Evolutionary conservation across 768 basidiomycete species (phyloP), one percentile per base, ranked within the genome.

Genomic region (Russula sp.): DNA sequence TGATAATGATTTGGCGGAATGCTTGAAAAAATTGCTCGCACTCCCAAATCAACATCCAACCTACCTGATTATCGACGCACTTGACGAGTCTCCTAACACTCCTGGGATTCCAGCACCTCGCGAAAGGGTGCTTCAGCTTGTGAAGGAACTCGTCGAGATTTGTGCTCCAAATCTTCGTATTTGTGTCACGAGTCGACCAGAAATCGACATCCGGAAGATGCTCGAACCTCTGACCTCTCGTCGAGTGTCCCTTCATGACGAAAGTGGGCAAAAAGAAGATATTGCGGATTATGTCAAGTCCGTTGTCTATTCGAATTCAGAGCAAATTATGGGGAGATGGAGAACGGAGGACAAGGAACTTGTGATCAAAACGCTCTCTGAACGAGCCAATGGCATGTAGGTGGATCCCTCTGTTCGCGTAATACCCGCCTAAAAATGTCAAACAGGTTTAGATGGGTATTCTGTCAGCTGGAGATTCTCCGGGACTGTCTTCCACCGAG

Each of bases 401-500:
- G 48, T 24, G 48, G 24, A 49, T 26, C 22, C 24, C 24, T 16
- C 26, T 46, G 13, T 24, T 11, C 5, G 9, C 4, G 2, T 49
- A 8, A 14, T 49, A 13, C 8, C 24, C 13, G 7, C 0, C 13
- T 18, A 11, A 13, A 14, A 14, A 5, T 11, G 44, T 49, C 18
- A 24, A 24, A 24, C 22, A 49, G 48, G 48, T 49, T 49, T 11
- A 22, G 48, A 13, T 26, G 48, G 48, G 24, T 24, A 7, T 49
- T 49, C 22, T 49, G 48, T 24, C 48, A 49, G 24, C 10, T 49
- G 24, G 48, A 49, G 38, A 16, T n/a, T 5, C 36, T 61, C n/a
- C 59, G 59, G 13, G 11, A 28, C n/a, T 52, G 59, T 51, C 50
- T 38, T 38, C 36, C 50, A 42, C 20, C 49, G 13, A 51, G 22